A percentile compares a stretch with the other conserved stretches of the same genome.
Conservation (phyloP, 768 basidiomycete species). For the Serendipita sp. region DNA sequence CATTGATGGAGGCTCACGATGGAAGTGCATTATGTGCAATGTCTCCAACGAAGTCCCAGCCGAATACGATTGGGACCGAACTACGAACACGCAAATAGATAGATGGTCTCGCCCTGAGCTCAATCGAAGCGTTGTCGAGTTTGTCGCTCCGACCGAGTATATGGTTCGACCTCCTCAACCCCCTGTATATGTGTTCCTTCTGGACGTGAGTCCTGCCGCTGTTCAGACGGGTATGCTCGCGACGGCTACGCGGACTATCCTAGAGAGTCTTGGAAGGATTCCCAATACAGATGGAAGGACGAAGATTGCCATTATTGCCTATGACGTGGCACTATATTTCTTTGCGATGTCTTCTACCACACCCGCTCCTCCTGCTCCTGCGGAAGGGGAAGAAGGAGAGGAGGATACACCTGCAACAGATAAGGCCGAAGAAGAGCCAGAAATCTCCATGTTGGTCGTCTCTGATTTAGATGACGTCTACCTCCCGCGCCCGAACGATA, state of each 20-base stretch:
- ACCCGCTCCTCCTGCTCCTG: background rate
- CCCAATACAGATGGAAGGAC: constrained; percentile 90
- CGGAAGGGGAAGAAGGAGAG: background rate
- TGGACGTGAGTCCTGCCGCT: constrained; percentile 88
- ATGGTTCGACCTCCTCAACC: constrained; percentile 99
- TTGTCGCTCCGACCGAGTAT: constrained; percentile 94
- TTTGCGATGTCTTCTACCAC: constrained; percentile 55
- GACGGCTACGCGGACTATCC: constrained; percentile 88
- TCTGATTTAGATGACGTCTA: constrained; percentile 96
- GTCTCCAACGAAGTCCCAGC: constrained; percentile 98
- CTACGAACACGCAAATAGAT: constrained; percentile 84
- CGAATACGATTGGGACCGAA: constrained; percentile 96
- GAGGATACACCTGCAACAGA: too few species aligned
- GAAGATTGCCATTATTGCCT: constrained; percentile 83
- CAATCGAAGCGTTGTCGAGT: constrained; percentile 89
- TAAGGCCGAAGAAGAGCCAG: constrained; percentile 18
- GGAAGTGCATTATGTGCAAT: constrained; percentile 99
- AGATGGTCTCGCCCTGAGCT: constrained; percentile 88
- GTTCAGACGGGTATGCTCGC: constrained; percentile 94
- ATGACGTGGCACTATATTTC: constrained; percentile 87
- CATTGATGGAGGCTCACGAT: constrained; percentile 82
- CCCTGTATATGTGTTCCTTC: constrained; percentile 90
- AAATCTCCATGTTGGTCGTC: constrained; percentile 91
- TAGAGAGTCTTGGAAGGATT: constrained; percentile 87
- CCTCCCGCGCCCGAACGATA: constrained; percentile 87